phyloP scores from a whole-genome alignment of 352 stramenopile genomes.

The Lagenidium giganteum region DNA sequence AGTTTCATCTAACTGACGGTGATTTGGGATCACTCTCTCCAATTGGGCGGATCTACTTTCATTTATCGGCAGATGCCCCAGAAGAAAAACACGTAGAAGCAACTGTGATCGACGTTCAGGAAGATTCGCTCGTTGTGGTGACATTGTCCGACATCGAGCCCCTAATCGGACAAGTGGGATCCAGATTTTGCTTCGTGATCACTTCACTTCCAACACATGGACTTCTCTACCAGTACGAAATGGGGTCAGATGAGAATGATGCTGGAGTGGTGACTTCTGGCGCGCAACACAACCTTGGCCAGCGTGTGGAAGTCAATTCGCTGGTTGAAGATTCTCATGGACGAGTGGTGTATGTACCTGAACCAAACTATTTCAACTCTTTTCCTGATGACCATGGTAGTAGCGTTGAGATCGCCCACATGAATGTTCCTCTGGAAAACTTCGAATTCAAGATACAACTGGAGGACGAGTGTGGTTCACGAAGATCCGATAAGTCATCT shows the following conservation, averaged over 20 bases:
- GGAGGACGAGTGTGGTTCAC: too few relatives aligned
- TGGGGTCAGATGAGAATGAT: background rate
- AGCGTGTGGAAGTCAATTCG: background rate
- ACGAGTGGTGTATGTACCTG: slow-evolving; percentile 36
- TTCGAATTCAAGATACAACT: slow-evolving; percentile 34
- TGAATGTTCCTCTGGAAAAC: slow-evolving; percentile 14
- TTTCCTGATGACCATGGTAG: background rate
- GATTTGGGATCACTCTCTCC: slow-evolving; percentile 21
- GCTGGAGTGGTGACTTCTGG: background rate
- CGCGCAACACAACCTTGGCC: slow-evolving; percentile 10
- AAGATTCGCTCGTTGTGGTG: slow-evolving; percentile 43
- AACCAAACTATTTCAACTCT: slow-evolving; percentile 51
- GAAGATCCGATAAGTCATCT: background rate
- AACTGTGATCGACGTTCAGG: slow-evolving; percentile 30
- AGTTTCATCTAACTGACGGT: slow-evolving; percentile 45
- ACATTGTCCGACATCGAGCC: slow-evolving; percentile 34
- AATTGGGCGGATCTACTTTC: slow-evolving; percentile 21
- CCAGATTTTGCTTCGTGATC: slow-evolving; percentile 27
- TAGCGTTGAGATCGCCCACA: background rate
- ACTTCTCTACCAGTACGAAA: slow-evolving; percentile 43
- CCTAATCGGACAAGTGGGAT: slow-evolving; percentile 23
- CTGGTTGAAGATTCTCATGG: slow-evolving; percentile 23
- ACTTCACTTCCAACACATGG: slow-evolving; percentile 33
- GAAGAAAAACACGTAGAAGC: slow-evolving; percentile 2
- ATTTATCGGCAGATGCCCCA: slow-evolving; percentile 1